phyloP scores from a whole-genome alignment of 805 yeast species.

The Candida insectalens region DNA sequence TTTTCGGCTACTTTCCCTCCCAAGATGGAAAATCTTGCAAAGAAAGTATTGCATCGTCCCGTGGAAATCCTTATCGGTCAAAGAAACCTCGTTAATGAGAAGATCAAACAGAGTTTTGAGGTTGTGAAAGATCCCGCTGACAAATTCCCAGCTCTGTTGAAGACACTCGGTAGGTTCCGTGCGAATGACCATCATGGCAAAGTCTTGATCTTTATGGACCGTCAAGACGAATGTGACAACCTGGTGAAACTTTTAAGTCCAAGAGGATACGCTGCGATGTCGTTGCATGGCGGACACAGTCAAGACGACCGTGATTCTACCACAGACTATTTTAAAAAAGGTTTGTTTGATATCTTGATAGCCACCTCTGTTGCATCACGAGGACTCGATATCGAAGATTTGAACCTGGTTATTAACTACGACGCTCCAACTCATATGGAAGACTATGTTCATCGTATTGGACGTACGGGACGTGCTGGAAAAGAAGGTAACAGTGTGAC shows the following conservation, averaged over 20 bases:
- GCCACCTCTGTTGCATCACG: constrained; percentile 95
- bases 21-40: constrained; percentile 68
- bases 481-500: constrained; percentile 64
- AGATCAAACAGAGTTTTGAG: constrained; percentile 64
- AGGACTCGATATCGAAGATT: constrained; percentile 86
- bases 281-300: constrained; percentile 90
- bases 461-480: constrained; percentile 93
- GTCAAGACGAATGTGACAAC: constrained; percentile 79
- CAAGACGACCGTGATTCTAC: constrained; percentile 74
- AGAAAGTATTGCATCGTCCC: constrained; percentile 52
- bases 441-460: constrained; percentile 93
- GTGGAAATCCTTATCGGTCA: constrained; percentile 75
- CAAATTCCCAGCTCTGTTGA: constrained; percentile 48
- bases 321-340: constrained; percentile 56
- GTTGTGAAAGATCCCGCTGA: constrained; percentile 43
- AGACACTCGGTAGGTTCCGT: constrained; percentile 40
- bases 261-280: constrained; percentile 47
- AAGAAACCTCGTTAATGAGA: constrained; percentile 70
- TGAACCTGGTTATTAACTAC: constrained; percentile 71
- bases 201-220: constrained; percentile 74
- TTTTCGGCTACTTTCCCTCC: constrained; percentile 93
- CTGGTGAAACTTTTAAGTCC: constrained; percentile 43
- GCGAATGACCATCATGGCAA: constrained; percentile 32
- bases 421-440: constrained; percentile 85
- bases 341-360: constrained; percentile 54